Base-by-base conservation (phyloP, 2,329 filamentous ascomycete species). In the Escovopsis sp. region DNA sequence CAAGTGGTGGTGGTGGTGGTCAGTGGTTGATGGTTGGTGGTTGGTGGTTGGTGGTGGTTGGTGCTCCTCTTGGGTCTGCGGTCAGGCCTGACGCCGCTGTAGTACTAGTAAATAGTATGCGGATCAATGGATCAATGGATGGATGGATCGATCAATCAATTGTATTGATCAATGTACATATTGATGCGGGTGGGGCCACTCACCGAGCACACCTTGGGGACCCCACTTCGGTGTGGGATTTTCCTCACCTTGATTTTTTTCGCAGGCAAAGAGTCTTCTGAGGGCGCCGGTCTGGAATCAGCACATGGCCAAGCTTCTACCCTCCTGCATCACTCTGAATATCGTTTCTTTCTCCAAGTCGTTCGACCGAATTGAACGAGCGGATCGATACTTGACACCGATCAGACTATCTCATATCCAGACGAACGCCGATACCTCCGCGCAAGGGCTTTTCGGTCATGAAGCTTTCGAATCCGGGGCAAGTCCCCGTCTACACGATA, bases 401-500 rank as follows among this genome's bases (percentile, higher is more conserved):
- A 30, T 11, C 9, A 20, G 20, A 20, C 20, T 20, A 20, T n/a
- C n/a, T n/a, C n/a, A n/a, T n/a, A n/a, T n/a, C 20, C 6, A 20
- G 20, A 20, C 20, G 20, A 20, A 20, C 20, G 20, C 20, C 6
- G 20, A 20, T 20, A 4, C 20, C 20, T 20, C 20, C 6, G 20
- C 20, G 20, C 4, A 4, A 20, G 20, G 20, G 20, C 36, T 20
- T 30, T 20, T 30, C 30, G n/a, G 39, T 42, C 45, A 89, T 89
- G 84, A 86, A 87, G 68, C 74, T 88, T 59, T 81, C 81, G 25
- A 86, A 86, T 53, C 79, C 84, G 49, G 84, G 85, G 47, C 73
- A 81, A 36, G 83, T 94, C 45, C 84, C 84, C 43, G 88, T 95
- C 2, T 98, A 98, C 58, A 96, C 91, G 42, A 84, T 98, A 54